Evolutionary conservation across 306 rosid genomes (phyloP).

Genomic region (Arachis stenosperma): DNA sequence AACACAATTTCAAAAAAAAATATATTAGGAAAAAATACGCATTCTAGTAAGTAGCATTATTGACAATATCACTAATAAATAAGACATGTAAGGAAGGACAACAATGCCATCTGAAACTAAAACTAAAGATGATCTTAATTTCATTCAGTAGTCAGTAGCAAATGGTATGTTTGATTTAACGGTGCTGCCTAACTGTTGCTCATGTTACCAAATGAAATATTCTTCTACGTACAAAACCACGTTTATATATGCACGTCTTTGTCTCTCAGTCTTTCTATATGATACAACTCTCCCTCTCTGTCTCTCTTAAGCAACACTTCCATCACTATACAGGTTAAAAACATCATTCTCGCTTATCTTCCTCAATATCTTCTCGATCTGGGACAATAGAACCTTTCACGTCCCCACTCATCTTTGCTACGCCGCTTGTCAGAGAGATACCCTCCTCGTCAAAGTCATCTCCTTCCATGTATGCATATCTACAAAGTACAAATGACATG

Average conservation of each 20-base stretch:
- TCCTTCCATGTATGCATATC: constrained; percentile 88
- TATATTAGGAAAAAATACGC: no score
- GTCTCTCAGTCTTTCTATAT: not conserved
- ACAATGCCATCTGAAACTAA: constrained; percentile 25
- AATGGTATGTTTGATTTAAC: not conserved
- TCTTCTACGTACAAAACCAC: constrained; percentile 40
- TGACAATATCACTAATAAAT: no score
- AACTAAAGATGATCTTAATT: constrained; percentile 6
- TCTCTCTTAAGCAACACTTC: constrained; percentile 24
- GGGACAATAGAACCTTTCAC: constrained; percentile 51
- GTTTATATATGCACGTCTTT: not conserved
- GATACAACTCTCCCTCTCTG: constrained; percentile 12
- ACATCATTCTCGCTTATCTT: constrained; percentile 75
- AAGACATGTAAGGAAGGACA: constrained; percentile 13
- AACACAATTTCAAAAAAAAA: no score
- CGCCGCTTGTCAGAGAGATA: constrained; percentile 69
- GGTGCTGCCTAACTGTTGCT: constrained; percentile 27
- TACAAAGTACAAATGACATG: constrained; percentile 20
- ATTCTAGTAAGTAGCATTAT: no score
- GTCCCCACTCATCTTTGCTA: constrained; percentile 57
- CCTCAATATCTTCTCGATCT: constrained; percentile 82
- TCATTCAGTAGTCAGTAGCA: no score
- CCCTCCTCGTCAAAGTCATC: constrained; percentile 94
- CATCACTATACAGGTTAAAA: no score
- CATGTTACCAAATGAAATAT: constrained; percentile 33